Evolutionary conservation across 192 early-diverging fungal genomes (phyloP).

Genomic region (Podila verticillata): DNA sequence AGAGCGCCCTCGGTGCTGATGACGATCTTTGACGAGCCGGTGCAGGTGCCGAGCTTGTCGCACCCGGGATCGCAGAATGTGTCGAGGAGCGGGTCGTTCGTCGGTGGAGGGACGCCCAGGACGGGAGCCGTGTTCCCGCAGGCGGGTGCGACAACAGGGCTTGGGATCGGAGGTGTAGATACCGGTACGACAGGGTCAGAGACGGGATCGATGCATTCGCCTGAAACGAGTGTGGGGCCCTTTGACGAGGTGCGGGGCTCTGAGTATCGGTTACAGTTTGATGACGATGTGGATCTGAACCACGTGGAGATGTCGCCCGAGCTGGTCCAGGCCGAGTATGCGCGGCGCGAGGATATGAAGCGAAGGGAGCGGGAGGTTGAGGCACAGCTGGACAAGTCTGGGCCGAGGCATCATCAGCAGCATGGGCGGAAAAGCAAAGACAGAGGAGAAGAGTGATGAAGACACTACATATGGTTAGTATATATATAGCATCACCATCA

Average conservation of each 20-base stretch:
- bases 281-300: constrained; percentile 41
- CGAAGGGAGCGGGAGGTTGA: constrained; percentile 37
- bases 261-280: constrained; percentile 13
- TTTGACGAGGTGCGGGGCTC: constrained; percentile 22
- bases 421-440: neutral
- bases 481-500: no score
- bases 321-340: constrained; percentile 9
- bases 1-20: constrained; percentile 19
- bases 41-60: neutral
- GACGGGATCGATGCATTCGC: neutral
- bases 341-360: constrained; percentile 7
- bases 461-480: no score
- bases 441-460: no score
- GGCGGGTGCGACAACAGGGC: neutral
- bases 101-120: neutral
- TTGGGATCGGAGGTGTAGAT: neutral
- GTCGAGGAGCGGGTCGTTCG: constrained; percentile 9
- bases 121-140: neutral
- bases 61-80: constrained; percentile 1
- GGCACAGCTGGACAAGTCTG: neutral
- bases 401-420: neutral
- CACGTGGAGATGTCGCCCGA: constrained; percentile 7
- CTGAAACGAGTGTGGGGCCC: constrained; percentile 14
- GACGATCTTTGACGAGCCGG: constrained; percentile 47
- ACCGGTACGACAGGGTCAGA: neutral